phyloP scores from a whole-genome alignment of 345 rosid species.

The Bretschneidera sinensis region DNA sequence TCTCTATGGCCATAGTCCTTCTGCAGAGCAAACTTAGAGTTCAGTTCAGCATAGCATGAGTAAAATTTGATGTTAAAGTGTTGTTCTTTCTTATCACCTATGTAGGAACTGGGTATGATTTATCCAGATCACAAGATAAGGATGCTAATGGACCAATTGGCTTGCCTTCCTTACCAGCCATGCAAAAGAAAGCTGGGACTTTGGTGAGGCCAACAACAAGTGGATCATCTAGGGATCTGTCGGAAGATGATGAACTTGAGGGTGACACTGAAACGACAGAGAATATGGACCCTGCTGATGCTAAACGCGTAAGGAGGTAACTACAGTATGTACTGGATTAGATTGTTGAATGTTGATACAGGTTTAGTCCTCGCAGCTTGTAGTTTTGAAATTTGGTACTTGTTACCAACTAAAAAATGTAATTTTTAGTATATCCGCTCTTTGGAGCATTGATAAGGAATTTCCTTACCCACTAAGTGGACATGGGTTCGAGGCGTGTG shows the following conservation, averaged over 20 bases:
- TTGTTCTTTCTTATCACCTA: slow-evolving; percentile 12
- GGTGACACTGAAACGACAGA: slow-evolving; percentile 65
- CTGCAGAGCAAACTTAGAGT: neutral
- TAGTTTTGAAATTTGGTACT: too few relatives aligned
- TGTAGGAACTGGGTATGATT: slow-evolving; percentile 22
- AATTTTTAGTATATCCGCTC: too few relatives aligned
- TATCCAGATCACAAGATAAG: slow-evolving; percentile 18
- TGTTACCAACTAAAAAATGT: too few relatives aligned
- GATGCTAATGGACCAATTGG: slow-evolving; percentile 28
- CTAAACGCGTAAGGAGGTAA: slow-evolving; percentile 83
- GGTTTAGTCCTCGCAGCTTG: neutral
- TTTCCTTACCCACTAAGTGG: too few relatives aligned
- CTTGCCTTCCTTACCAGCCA: slow-evolving; percentile 27
- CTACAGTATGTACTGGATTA: neutral
- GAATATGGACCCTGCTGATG: slow-evolving; percentile 61
- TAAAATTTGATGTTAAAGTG: neutral
- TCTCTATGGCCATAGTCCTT: neutral
- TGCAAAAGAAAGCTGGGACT: slow-evolving; percentile 35
- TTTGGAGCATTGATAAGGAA: too few relatives aligned
- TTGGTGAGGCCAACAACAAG: slow-evolving; percentile 51
- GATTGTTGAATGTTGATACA: neutral
- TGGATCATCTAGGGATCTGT: slow-evolving; percentile 73
- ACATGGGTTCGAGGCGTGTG: too few relatives aligned
- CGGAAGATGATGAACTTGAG: slow-evolving; percentile 77
- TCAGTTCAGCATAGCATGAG: neutral